Base-by-base conservation (phyloP, 257 asterid genomes). In the Forsythia suspensa region DNA sequence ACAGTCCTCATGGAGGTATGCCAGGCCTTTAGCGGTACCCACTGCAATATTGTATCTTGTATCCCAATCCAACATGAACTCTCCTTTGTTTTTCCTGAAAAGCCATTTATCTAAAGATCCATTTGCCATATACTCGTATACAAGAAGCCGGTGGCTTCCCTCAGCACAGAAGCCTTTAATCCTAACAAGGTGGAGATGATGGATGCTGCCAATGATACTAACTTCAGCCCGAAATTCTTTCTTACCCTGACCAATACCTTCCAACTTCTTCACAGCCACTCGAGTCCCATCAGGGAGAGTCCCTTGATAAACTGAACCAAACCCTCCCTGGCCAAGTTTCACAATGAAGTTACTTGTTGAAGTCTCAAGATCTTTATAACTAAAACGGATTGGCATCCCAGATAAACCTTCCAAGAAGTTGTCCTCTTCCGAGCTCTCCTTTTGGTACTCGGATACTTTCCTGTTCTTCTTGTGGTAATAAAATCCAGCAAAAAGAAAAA, bases 311-410 rank as follows among this genome's bases (percentile, higher is more conserved):
- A 96, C 99, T 0, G 99, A 96, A 46, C 99, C 99, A 43, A 96
- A 96, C 43, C 99, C 99, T n/a, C 99, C 99, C 71, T 96, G 99
- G 20, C 98, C 99, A 20, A 96, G 93, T 71, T 96, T 96, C 76
- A 90, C 90, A 3, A 55, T 43, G 82, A 96, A 96, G 83, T 88
- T 83, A 67, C 80, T 84, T 0, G 98, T 96, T 9, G 97, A 97
- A 15, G 87, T 76, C 75, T 88, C 91, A 57, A 96, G 99, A 75
- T 91, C 94, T 68, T 75, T 92, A 89, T 89, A 94, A 71, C 83
- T 89, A 76, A 91, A 96, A 11, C 99, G 97, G 75, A 94, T 80
- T 7, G 98, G 99, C 99, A 96, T 89, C 74, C 99, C 99, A 0
- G 99, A 86, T 70, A 94, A 57, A 34, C 85, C 85, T 63, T 91